A percentile compares a stretch with the other conserved stretches of the same genome.
Evolutionary conservation across 495 filamentous ascomycete genomes (phyloP).

Genomic region (Aspergillus saccharolyticus): DNA sequence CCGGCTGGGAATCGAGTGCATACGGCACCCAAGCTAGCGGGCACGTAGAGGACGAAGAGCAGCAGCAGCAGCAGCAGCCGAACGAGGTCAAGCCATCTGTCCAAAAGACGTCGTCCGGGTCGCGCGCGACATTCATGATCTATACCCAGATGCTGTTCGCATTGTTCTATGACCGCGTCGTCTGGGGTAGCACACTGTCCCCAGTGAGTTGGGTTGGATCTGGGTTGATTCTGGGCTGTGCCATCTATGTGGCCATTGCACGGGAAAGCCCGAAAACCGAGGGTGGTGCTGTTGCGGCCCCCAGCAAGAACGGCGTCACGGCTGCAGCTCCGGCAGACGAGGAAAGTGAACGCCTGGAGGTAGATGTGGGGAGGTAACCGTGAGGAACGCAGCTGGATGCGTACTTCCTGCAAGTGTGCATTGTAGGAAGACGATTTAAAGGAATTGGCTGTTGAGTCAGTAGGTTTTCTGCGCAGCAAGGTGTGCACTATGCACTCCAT

Average conservation of each 20-base stretch:
- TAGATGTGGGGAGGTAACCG: neutral
- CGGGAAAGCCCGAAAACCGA: slow-evolving; percentile 35
- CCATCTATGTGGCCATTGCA: slow-evolving; percentile 68
- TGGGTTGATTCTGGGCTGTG: slow-evolving; percentile 72
- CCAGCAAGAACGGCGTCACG: slow-evolving; percentile 9
- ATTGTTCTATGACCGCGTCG: slow-evolving; percentile 68
- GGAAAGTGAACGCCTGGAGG: neutral
- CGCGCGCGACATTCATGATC: slow-evolving; percentile 79
- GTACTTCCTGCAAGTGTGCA: neutral
- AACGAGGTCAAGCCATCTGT: neutral
- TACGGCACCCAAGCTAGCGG: slow-evolving; percentile 5
- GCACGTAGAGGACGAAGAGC: slow-evolving; percentile 1
- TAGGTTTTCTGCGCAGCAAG: neutral
- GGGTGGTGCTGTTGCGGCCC: neutral
- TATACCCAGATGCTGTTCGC: slow-evolving; percentile 95
- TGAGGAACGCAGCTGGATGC: neutral
- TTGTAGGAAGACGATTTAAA: slow-evolving; percentile 7
- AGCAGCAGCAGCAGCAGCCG: neutral
- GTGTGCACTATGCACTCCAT: neutral
- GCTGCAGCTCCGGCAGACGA: neutral
- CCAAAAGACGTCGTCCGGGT: slow-evolving; percentile 36
- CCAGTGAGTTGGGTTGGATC: slow-evolving; percentile 66
- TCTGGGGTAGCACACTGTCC: slow-evolving; percentile 70
- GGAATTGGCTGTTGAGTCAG: neutral
- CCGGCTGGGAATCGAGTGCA: neutral